A percentile compares a stretch with the other conserved stretches of the same genome.
Conservation (phyloP, 2,329 filamentous ascomycete species). For the Davidsoniella neocaledoniae region DNA sequence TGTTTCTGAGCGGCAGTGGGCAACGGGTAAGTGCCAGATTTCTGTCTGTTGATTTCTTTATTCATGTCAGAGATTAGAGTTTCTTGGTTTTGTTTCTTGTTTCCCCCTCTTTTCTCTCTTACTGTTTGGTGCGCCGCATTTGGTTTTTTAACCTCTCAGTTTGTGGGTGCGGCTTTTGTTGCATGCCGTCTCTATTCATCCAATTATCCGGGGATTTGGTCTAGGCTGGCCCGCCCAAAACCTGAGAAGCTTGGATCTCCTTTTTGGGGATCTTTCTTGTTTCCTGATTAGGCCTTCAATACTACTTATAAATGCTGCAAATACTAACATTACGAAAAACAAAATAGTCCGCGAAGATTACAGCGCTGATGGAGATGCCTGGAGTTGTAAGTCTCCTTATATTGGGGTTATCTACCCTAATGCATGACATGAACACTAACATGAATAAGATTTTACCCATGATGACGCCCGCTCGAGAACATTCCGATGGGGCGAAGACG, state of each 20-base stretch:
- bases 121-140: not conserved
- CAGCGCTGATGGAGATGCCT: conserved; percentile 74
- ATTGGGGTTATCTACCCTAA: conserved; percentile 16
- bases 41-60: no score
- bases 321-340: not conserved
- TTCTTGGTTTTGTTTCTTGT: not conserved
- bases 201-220: not conserved
- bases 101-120: conserved; percentile 2
- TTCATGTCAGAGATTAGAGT: no score
- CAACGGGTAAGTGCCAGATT: conserved; percentile 47
- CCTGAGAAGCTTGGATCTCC: no score
- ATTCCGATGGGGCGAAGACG: conserved; percentile 93
- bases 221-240: no score
- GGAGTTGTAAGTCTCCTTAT: conserved; percentile 59
- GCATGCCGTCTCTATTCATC: not conserved
- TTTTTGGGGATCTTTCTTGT: no score
- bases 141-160: not conserved
- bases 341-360: conserved; percentile 74
- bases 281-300: no score
- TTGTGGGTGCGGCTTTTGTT: not conserved
- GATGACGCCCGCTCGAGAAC: conserved; percentile 77
- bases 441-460: conserved; percentile 67
- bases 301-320: not conserved
- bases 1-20: conserved; percentile 87
- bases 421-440: not conserved